A percentile compares a stretch with the other conserved stretches of the same genome.
phyloP scores from a whole-genome alignment of 2,329 filamentous ascomycete species.

The Apiospora hydei region DNA sequence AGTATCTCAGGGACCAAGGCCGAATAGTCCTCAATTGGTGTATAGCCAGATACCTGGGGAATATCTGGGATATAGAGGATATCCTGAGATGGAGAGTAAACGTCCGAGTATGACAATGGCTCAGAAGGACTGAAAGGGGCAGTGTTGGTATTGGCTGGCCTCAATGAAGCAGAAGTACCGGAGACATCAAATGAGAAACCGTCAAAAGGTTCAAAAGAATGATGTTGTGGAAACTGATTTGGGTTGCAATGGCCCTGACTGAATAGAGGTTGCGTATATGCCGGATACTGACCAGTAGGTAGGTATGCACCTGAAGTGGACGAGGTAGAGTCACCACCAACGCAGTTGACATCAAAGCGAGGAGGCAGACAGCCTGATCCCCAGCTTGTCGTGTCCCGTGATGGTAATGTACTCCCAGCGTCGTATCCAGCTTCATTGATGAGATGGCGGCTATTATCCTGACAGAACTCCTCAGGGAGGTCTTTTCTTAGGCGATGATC shows the following conservation, averaged over 20 bases:
- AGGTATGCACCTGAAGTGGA: neutral
- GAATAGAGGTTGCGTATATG: neutral
- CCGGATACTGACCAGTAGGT: neutral
- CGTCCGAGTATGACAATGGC: neutral
- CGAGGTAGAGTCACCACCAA: neutral
- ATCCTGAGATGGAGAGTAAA: neutral
- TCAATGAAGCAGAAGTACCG: neutral
- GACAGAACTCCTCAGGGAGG: neutral
- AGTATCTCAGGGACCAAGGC: no score
- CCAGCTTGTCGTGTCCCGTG: neutral
- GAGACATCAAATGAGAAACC: neutral
- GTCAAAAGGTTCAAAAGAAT: neutral
- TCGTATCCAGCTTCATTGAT: neutral
- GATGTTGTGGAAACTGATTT: neutral
- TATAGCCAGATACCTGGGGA: no score
- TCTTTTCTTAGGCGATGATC: conserved; percentile 1
- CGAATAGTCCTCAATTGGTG: no score
- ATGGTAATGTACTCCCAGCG: neutral
- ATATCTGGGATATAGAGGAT: neutral
- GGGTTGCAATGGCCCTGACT: neutral
- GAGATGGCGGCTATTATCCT: neutral
- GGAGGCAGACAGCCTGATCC: neutral
- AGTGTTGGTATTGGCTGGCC: neutral
- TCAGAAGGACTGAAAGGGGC: neutral
- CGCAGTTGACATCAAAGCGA: neutral